Conservation (phyloP, 2,329 filamentous ascomycete genomes). For the Cercospora sp. region DNA sequence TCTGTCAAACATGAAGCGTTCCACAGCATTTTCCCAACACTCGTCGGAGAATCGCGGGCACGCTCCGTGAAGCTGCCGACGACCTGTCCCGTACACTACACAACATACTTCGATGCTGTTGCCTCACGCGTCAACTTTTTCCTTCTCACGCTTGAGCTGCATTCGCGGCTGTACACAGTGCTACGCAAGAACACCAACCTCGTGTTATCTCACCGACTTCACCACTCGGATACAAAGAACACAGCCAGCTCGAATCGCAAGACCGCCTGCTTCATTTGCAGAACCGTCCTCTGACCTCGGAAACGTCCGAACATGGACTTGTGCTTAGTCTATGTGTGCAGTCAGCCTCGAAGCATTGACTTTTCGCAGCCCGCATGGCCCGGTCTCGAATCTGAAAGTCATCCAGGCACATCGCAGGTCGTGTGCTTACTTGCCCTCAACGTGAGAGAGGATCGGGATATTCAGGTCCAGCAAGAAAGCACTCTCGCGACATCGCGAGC, state of each 20-base stretch:
- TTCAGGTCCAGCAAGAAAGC: neutral
- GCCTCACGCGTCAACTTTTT: neutral
- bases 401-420: neutral
- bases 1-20: neutral
- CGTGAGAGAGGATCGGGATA: neutral
- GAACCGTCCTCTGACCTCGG: neutral
- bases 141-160: neutral
- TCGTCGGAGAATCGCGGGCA: neutral
- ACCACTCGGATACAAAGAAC: neutral
- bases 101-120: neutral
- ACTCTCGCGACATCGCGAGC: neutral
- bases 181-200: neutral
- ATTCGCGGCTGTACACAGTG: neutral
- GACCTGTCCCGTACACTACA: neutral
- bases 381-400: neutral
- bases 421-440: neutral
- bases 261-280: neutral
- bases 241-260: neutral
- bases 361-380: neutral
- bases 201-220: neutral
- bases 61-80: neutral
- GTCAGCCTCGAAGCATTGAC: neutral
- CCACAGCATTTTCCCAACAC: neutral
- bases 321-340: neutral
- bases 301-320: neutral